Evolutionary conservation across 192 early-diverging fungal species (phyloP), one percentile per base, ranked within the genome.

Genomic region (Backusella sp.): DNA sequence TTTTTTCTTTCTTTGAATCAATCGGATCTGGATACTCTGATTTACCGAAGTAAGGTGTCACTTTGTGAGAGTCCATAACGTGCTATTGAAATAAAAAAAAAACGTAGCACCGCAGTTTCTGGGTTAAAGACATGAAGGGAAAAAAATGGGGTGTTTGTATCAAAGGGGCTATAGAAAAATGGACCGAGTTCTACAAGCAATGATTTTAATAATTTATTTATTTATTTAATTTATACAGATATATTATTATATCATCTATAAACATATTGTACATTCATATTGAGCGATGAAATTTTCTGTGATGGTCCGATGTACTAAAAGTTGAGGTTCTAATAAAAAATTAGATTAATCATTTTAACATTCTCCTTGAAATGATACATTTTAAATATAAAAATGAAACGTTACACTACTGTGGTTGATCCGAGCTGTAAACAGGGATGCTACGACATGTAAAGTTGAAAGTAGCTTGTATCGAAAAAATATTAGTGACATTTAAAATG

Each of bases 1-100:
- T 59, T 59, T 59, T 59, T 59, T 59, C n/a, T 59, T 26, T 28
- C n/a, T 59, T 26, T 59, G 56, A 59, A 59, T 59, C 56, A 59
- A 59, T 59, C 21, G 56, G 56, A 59, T 59, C n/a, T 59, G 56
- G 21, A 3, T 26, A 19, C 12, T 26, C 23, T 12, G 23, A 59
- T 62, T 59, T 26, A 59, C 53, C 53, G 53, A 59, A 17, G 52
- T 8, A 53, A 26, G 21, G 53, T 59, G 53, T 59, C 6, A 59
- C 53, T 59, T 59, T 59, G 53, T 59, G 53, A 23, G 53, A 59
- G 17, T 7, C 17, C n/a, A 59, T 26, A 59, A 12, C 21, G 23
- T 59, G 23, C 23, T 59, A 59, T 59, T 11, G 6, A 59, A 26
- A 59, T 23, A 59, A 59, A 32, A 0, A 32, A 30, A 32, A 59